Base-by-base conservation (phyloP, 148 eudicot genomes). In the Nyssa sinensis region DNA sequence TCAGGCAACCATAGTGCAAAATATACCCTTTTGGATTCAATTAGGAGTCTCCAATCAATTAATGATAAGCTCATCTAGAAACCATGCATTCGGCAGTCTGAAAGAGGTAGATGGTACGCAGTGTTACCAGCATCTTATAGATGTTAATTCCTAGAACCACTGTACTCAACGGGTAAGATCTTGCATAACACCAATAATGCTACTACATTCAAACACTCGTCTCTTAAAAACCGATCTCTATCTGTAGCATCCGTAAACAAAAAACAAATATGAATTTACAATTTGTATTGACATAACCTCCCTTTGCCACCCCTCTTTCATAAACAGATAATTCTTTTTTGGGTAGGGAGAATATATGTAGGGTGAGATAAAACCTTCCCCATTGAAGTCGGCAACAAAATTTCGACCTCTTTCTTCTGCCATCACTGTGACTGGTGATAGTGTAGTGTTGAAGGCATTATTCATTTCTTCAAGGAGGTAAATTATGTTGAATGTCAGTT, bases 221-320 rank as follows among this genome's bases (percentile, higher is more conserved):
- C 28, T n/a, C 31, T 25, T 67, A 28, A 27, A 24, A 41, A 67
- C 32, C 57, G 27, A 27, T 41, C 29, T 2, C n/a, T n/a, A n/a
- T n/a, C n/a, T n/a, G 23, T 5, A 41, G 70, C 28, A 14, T 25
- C 55, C 7, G 16, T 7, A 16, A 25, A 29, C 14, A 5, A 67
- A 25, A 67, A 13, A 67, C 30, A 6, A 25, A 14, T n/a, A n/a
- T n/a, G 24, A n/a, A 58, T 2, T 0, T 7, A n/a, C 12, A 27
- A 28, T 67, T 67, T 58, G 29, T 27, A 67, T 7, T 1, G 7
- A 7, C n/a, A 27, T 11, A 24, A 65, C 57, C n/a, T 39, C 49
- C 23, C 57, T 67, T 39, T 41, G 21, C 57, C 57, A 41, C 39
- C 70, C 70, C 57, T 6, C 70, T 67, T 67, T 14, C 62, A 41